Evolutionary conservation across 306 rosid genomes (phyloP).

Genomic region (Cicer pinnatifidum): DNA sequence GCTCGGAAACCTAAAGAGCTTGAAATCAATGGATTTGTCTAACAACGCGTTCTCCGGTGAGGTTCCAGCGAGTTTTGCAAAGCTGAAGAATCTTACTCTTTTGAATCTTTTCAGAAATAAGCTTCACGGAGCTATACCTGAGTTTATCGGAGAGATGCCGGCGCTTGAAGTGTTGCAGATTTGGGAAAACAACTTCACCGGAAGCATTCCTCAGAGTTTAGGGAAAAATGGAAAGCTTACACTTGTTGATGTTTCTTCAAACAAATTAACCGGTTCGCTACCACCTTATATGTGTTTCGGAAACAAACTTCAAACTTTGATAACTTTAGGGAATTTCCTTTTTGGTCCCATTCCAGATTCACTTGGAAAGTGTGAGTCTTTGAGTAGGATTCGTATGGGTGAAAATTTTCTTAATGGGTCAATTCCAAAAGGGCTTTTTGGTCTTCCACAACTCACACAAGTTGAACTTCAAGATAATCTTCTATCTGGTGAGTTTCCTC

Average conservation of each 20-base stretch:
- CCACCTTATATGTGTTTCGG: slow-evolving; percentile 84
- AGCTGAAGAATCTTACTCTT: slow-evolving; percentile 76
- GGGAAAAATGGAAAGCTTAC: slow-evolving; percentile 82
- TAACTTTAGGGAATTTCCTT: slow-evolving; percentile 72
- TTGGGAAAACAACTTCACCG: slow-evolving; percentile 96
- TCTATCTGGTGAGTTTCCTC: slow-evolving; percentile 75
- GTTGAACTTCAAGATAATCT: slow-evolving; percentile 87
- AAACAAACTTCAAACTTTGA: slow-evolving; percentile 72
- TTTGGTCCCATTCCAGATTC: slow-evolving; percentile 91
- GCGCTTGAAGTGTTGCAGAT: slow-evolving; percentile 79
- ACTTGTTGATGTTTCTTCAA: slow-evolving; percentile 76
- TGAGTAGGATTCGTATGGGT: slow-evolving; percentile 86
- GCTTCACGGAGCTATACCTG: slow-evolving; percentile 93
- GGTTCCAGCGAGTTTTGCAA: slow-evolving; percentile 67
- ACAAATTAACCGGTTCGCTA: slow-evolving; percentile 76
- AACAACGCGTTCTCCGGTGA: slow-evolving; percentile 76
- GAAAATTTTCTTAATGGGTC: slow-evolving; percentile 85
- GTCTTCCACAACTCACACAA: slow-evolving; percentile 70
- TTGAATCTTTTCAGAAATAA: slow-evolving; percentile 80
- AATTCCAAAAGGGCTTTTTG: slow-evolving; percentile 81
- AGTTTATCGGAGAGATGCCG: slow-evolving; percentile 78
- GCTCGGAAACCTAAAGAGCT: slow-evolving; percentile 65
- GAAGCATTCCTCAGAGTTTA: slow-evolving; percentile 67
- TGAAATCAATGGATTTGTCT: slow-evolving; percentile 89
- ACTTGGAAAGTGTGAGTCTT: slow-evolving; percentile 71